Base-by-base conservation (phyloP, 805 yeast genomes). In the Sungouiozyma ichnusensis region DNA sequence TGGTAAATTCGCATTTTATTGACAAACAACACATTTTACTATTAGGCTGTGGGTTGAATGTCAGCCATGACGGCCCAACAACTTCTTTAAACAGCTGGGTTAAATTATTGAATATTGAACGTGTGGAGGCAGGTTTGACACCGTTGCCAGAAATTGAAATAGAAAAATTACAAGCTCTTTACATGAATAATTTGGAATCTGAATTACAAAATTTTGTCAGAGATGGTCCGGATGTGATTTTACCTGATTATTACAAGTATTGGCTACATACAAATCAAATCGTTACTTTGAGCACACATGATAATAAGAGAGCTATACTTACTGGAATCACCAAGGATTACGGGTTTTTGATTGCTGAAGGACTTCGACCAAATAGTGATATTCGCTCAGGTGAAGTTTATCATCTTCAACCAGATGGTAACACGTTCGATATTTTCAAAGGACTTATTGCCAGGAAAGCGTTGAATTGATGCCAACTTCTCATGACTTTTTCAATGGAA, bases 401-500 rank as follows among this genome's bases (percentile, higher is more conserved):
- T 48, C 81, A 85, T 51, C 65, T 92, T 37, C 97, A 88, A 60
- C 97, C 99, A 0, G 98, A 92, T 62, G 98, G 99, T 1, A 92
- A 92, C 58, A 85, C 97, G 3, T 92, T 92, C 55, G 97, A 92
- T 59, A 88, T 92, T 72, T 83, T 92, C 66, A 81, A 74, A 51
- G 97, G 97, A 0, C 68, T 92, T 48, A 82, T 90, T 15, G 82
- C 79, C 16, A 78, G 68, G 45, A 81, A 79, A 54, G 62, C 63
- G 6, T 35, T 43, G 29, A 40, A 36, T 42, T 18, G 39, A 16
- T 8, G 9, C 29, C 4, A 20, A 9, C 15, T 13, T 2, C 1
- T 6, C 15, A 31, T 36, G 14, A n/a, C 31, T 7, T 14, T 16
- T 33, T 39, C n/a, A 16, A 16, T 16, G 32, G 29, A 36, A 33